Evolutionary conservation across 257 asterid species (phyloP), one percentile per base, ranked within the genome.

Genomic region (Solanum phureja): DNA sequence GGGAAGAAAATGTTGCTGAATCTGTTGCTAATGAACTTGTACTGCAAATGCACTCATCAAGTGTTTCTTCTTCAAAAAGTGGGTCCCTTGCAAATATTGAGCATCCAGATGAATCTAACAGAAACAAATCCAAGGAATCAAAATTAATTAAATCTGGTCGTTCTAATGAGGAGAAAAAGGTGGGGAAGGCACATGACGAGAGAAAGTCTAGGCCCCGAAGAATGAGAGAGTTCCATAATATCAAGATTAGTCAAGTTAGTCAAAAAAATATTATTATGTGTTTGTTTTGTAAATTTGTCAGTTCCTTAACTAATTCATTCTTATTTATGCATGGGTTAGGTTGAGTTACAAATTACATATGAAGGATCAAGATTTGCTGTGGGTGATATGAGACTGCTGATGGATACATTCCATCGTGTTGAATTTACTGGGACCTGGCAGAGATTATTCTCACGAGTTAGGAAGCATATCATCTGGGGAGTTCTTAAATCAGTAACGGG

Each of bases 341-440:
- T 97, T 89, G 99, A 97, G 95, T 96, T 97, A 83, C 93, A 94
- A 87, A 98, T 97, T 89, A 97, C 99, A 46, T 97, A 97, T 87
- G 99, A 96, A 94, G 99, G 99, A 89, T 94, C 98, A 66, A 94
- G 99, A 94, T 97, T 97, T 91, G 98, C 99, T n/a, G 99, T 96
- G 87, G 93, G 99, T 44, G 99, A 97, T 88, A 91, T 97, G 88
- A 94, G 99, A 94, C 92, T 97, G 94, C 91, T 97, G 91, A 96
- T 97, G 99, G 99, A 97, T 92, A 93, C 98, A 72, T 97, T 97
- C 92, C 98, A 96, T 86, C 97, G 96, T 68, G 98, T 89, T 90
- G 99, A 96, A 91, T 97, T 95, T 89, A 94, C 98, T 89, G 99
- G 99, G 86, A 97, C 99, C 73, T 97, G 99, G 99, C 94, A 98